A percentile compares a stretch with the other conserved stretches of the same genome.
Conservation (phyloP, 257 asterid species). For the Anisodus acutangulus region DNA sequence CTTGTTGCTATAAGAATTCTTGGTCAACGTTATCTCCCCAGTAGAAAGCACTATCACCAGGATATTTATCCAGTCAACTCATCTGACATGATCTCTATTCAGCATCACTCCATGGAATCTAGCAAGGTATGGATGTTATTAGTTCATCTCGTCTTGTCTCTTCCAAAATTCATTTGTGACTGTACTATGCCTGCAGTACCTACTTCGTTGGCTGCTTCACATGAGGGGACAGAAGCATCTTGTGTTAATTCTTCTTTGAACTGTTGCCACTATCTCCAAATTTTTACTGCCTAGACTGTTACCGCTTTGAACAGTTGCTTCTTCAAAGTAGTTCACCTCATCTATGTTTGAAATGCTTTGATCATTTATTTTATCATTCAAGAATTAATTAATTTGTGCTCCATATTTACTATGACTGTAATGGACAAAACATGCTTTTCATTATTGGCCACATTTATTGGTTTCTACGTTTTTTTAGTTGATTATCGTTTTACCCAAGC, state of each 20-base stretch:
- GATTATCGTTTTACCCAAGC: not conserved
- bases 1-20: constrained; percentile 60
- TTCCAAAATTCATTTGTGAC: not conserved
- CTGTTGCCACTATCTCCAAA: not conserved
- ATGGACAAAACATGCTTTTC: not conserved
- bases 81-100: constrained; percentile 42
- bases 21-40: constrained; percentile 51
- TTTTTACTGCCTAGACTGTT: not conserved
- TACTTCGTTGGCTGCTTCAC: not conserved
- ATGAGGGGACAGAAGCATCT: not conserved
- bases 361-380: not conserved
- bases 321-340: not conserved
- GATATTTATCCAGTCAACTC: constrained; percentile 42
- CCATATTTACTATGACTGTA: not conserved
- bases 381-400: not conserved
- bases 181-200: not conserved
- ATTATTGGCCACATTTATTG: not conserved
- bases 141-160: not conserved
- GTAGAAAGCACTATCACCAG: constrained; percentile 44
- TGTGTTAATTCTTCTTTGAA: not conserved
- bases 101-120: constrained; percentile 48
- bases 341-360: not conserved
- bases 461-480: not conserved
- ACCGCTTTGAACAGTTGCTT: not conserved
- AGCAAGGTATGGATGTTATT: constrained; percentile 55